Evolutionary conservation across 2,329 filamentous ascomycete genomes (phyloP), one percentile per base, ranked within the genome.

Genomic region (Aspergillus flavus): DNA sequence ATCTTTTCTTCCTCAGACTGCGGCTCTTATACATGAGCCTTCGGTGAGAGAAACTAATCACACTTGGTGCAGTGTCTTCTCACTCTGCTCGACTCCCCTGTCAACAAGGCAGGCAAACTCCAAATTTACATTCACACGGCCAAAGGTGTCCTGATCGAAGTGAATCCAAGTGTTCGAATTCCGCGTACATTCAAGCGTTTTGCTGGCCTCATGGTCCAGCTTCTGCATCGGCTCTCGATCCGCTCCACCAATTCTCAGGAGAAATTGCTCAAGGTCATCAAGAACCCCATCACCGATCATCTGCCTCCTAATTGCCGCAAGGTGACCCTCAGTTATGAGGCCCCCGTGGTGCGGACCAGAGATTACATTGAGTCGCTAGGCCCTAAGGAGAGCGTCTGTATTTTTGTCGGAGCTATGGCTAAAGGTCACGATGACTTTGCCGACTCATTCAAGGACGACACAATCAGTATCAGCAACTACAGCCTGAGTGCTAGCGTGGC

Each of bases 51-150:
- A 61, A 43, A 30, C 60, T 62, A 26, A 59, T 53, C 46, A 16
- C 9, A 6, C 16, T 11, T 30, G 58, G 53, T 46, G 19, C 80
- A 99, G 95, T 99, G 95, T 79, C 89, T 99, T 57, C 89, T 99
- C 71, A 99, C 95, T 55, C 89, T 99, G 36, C 90, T 99, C 74
- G 95, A 99, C 78, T 99, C 95, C 23, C 95, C 95, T 55, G 91
- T 98, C 85, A 99, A 99, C 86, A 99, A 99, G 81, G 94, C 94
- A 62, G 95, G 95, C 73, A 94, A 90, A 80, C 89, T 99, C 45
- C 95, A 99, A 81, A 98, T 99, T 75, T 99, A 96, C 83, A 98
- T 99, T 69, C 94, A 97, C 79, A 98, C 95, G 6, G 93, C 94
- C 69, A 97, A 97, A 81, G 94, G 95, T 58, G 94, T 98, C 41